Evolutionary conservation across 192 early-diverging fungal species (phyloP).

Genomic region (Coemansia guatemalensis): DNA sequence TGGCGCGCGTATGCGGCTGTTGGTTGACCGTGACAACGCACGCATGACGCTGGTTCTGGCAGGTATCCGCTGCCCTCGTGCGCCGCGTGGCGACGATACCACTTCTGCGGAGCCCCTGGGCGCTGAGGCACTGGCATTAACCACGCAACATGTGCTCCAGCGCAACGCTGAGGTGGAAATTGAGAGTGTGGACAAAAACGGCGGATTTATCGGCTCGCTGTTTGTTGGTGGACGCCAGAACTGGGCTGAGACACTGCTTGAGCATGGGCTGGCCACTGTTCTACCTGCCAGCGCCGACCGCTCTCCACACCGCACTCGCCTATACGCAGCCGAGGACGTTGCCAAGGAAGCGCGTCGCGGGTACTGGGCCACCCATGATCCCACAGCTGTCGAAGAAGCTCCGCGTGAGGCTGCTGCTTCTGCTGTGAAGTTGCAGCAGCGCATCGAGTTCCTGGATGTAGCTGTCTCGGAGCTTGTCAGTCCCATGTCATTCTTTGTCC

Average conservation of each 20-base stretch:
- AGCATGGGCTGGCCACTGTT: conserved; percentile 78
- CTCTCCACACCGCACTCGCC: conserved; percentile 63
- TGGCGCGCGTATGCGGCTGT: conserved; percentile 81
- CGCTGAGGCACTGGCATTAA: conserved; percentile 74
- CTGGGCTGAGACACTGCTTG: conserved; percentile 71
- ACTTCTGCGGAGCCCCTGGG: conserved; percentile 83
- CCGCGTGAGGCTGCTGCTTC: conserved; percentile 9
- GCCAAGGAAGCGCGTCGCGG: conserved; percentile 71
- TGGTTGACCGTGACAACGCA: conserved; percentile 82
- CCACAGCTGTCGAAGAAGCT: conserved; percentile 11
- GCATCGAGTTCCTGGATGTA: conserved; percentile 70
- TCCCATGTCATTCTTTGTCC: conserved; percentile 62
- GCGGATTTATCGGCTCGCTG: conserved; percentile 90
- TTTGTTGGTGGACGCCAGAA: conserved; percentile 68
- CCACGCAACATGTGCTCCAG: conserved; percentile 69
- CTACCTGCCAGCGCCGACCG: conserved; percentile 87
- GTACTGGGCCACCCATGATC: conserved; percentile 66
- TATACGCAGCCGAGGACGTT: conserved; percentile 75
- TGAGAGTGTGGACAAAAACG: conserved; percentile 87
- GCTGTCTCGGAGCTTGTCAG: conserved; percentile 67
- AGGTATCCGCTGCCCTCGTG: conserved; percentile 82
- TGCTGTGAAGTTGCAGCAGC: conserved; percentile 54
- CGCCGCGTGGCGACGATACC: conserved; percentile 65
- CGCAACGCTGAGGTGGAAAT: conserved; percentile 91
- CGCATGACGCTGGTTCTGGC: conserved; percentile 83